Evolutionary conservation across 805 yeast genomes (phyloP).

Genomic region (Grigorovia yakushimaensis): DNA sequence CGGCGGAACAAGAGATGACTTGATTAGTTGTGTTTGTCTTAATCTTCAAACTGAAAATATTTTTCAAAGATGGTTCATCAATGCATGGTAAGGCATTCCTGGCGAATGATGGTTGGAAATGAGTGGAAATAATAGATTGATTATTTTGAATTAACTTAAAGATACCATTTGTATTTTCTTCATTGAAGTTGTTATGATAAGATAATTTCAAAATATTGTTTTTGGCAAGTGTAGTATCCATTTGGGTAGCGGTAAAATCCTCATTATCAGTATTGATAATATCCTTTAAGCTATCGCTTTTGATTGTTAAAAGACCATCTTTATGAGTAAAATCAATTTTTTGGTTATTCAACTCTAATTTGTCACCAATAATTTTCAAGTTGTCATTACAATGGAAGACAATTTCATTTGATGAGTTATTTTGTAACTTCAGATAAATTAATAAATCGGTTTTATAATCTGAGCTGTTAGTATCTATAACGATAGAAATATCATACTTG

Average conservation of each 20-base stretch:
- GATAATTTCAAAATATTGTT: conserved; percentile 6
- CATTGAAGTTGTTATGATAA: conserved; percentile 44
- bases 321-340: background rate
- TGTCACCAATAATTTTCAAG: background rate
- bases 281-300: background rate
- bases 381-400: background rate
- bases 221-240: background rate
- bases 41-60: conserved; percentile 40
- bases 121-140: conserved; percentile 54
- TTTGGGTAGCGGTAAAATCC: background rate
- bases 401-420: background rate
- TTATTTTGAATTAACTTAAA: conserved; percentile 48
- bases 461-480: background rate
- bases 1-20: background rate
- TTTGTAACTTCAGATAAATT: background rate
- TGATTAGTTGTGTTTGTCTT: conserved; percentile 27
- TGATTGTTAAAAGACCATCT: background rate
- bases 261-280: too few relatives aligned
- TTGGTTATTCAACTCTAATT: background rate
- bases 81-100: conserved; percentile 56
- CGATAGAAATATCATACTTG: background rate
- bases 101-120: conserved; percentile 61
- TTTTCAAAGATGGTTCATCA: conserved; percentile 53
- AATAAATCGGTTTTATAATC: background rate
- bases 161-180: conserved; percentile 53